phyloP scores from a whole-genome alignment of 768 basidiomycete species.

The Sistotremastrum niveocremeum region DNA sequence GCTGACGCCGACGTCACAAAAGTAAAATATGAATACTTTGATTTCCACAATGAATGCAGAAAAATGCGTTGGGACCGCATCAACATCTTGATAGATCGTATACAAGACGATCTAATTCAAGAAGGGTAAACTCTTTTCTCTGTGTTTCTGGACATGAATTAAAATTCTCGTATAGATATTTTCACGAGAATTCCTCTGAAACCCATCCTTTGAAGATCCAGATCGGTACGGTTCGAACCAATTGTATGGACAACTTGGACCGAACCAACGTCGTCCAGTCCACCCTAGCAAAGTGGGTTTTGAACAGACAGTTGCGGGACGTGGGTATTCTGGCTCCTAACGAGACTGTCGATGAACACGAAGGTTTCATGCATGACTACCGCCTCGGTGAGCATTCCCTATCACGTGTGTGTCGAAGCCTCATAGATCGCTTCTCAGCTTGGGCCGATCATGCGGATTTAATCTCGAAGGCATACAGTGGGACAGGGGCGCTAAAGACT shows the following conservation, averaged over 20 bases:
- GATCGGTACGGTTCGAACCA: conserved; percentile 72
- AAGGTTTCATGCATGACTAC: conserved; percentile 68
- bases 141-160: neutral
- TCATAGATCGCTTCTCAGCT: conserved; percentile 34
- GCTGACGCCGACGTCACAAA: conserved; percentile 46
- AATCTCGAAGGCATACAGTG: conserved; percentile 83
- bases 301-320: conserved; percentile 63
- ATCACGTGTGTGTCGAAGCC: neutral
- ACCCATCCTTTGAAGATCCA: conserved; percentile 45
- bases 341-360: conserved; percentile 71
- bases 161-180: conserved; percentile 42
- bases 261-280: conserved; percentile 96
- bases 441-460: conserved; percentile 96
- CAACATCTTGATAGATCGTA: conserved; percentile 58
- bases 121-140: conserved; percentile 41
- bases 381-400: conserved; percentile 56
- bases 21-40: conserved; percentile 87
- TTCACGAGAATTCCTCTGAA: conserved; percentile 44
- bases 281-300: conserved; percentile 73
- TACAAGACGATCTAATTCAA: conserved; percentile 53
- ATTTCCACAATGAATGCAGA: conserved; percentile 93
- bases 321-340: conserved; percentile 58
- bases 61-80: conserved; percentile 94
- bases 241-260: conserved; percentile 97
- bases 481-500: conserved; percentile 90